Percentiles rank a stretch among this genome's conserved stretches.
Evolutionary conservation across 495 filamentous ascomycete genomes (phyloP).

Genomic region (Penicillium coprophilum): DNA sequence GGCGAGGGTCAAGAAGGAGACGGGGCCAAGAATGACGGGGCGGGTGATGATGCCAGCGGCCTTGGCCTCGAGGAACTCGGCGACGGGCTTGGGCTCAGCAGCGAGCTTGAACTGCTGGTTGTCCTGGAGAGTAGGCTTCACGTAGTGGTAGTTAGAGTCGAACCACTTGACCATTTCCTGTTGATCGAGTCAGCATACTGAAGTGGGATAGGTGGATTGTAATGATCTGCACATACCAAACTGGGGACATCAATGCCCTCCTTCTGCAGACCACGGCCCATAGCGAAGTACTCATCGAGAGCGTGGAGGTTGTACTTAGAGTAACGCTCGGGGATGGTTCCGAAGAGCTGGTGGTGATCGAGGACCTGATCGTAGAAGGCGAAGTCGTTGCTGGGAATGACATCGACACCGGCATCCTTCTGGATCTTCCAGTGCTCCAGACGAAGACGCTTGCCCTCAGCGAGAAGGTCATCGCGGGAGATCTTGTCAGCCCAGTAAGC

Average conservation of each 20-base stretch:
- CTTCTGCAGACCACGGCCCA: slow-evolving; percentile 98
- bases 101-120: slow-evolving; percentile 91
- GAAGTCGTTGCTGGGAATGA: slow-evolving; percentile 99
- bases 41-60: slow-evolving; percentile 89
- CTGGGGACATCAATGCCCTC: slow-evolving; percentile 80
- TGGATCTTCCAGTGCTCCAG: slow-evolving; percentile 98
- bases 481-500: slow-evolving; percentile 95
- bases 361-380: slow-evolving; percentile 98
- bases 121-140: slow-evolving; percentile 96
- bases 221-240: slow-evolving; percentile 50
- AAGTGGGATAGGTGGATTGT: not conserved
- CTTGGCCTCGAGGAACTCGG: slow-evolving; percentile 95
- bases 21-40: slow-evolving; percentile 91
- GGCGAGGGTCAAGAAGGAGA: slow-evolving; percentile 92
- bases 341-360: slow-evolving; percentile 98
- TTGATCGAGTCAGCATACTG: slow-evolving; percentile 13
- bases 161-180: slow-evolving; percentile 99
- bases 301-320: slow-evolving; percentile 77
- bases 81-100: slow-evolving; percentile 85
- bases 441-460: slow-evolving; percentile 94
- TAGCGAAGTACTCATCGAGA: slow-evolving; percentile 97
- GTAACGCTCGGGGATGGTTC: slow-evolving; percentile 88
- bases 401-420: slow-evolving; percentile 93
- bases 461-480: slow-evolving; percentile 79
- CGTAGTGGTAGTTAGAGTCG: slow-evolving; percentile 99